A percentile compares a stretch with the other conserved stretches of the same genome.
Evolutionary conservation across 2,329 filamentous ascomycete species (phyloP).

Genomic region (Pseudocercospora vitis): DNA sequence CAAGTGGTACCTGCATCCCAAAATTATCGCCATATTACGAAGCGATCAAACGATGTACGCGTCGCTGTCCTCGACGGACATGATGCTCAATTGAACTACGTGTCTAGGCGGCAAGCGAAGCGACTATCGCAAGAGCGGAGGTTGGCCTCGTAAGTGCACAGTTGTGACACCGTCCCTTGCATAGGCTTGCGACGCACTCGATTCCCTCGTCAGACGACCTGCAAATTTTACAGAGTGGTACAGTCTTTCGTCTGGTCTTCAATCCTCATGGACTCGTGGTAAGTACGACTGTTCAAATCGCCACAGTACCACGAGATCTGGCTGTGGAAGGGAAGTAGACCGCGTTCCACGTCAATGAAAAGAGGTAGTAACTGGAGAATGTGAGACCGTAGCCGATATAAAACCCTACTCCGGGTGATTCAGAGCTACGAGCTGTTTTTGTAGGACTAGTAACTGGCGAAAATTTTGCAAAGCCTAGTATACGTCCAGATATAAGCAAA

Average conservation of each 20-base stretch:
- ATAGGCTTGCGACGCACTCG: neutral
- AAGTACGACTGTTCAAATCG: constrained; percentile 41
- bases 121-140: neutral
- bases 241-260: neutral
- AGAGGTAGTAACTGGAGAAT: constrained; percentile 55
- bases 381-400: constrained; percentile 57
- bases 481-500: too few species aligned
- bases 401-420: constrained; percentile 58
- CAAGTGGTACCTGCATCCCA: constrained; percentile 10
- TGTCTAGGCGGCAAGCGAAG: neutral
- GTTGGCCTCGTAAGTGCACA: neutral
- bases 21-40: constrained; percentile 4
- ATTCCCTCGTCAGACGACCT: neutral
- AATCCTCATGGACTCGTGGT: neutral
- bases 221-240: neutral
- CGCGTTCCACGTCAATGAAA: constrained; percentile 60
- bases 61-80: constrained; percentile 15
- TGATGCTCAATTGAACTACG: neutral
- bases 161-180: neutral
- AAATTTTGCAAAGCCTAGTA: too few species aligned
- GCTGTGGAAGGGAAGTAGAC: constrained; percentile 45
- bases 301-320: constrained; percentile 46
- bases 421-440: too few species aligned
- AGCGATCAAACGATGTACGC: constrained; percentile 13
- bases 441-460: too few species aligned